A percentile compares a stretch with the other conserved stretches of the same genome.
phyloP scores from a whole-genome alignment of 306 rosid species.

The Parietaria judaica region DNA sequence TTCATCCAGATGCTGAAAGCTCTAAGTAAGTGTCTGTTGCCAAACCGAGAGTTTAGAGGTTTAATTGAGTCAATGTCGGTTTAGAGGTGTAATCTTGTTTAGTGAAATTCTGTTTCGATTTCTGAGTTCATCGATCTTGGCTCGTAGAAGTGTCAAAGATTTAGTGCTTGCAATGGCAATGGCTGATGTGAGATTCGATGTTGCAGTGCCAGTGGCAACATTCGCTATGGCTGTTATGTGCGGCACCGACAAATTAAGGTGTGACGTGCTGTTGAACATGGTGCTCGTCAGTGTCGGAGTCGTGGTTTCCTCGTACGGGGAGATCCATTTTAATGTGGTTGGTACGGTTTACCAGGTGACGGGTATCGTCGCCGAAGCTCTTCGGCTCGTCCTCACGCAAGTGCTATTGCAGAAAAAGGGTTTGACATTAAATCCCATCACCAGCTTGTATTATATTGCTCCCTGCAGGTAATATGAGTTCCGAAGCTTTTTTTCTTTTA shows the following conservation, averaged over 20 bases:
- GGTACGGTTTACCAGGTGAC: slow-evolving; percentile 93
- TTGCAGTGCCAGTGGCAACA: slow-evolving; percentile 92
- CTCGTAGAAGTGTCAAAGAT: no score
- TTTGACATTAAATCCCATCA: slow-evolving; percentile 77
- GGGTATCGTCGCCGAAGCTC: slow-evolving; percentile 93
- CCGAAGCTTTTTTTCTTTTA: background rate
- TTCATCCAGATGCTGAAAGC: slow-evolving; percentile 99
- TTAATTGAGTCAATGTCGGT: no score
- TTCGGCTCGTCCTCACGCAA: slow-evolving; percentile 92
- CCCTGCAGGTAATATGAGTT: slow-evolving; percentile 76
- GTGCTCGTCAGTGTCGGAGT: slow-evolving; percentile 97
- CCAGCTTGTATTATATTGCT: slow-evolving; percentile 93
- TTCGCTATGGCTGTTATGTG: slow-evolving; percentile 80
- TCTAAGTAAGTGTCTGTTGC: slow-evolving; percentile 46
- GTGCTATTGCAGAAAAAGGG: slow-evolving; percentile 95
- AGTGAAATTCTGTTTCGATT: background rate
- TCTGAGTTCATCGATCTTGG: background rate
- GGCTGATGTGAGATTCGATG: background rate
- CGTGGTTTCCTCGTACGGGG: slow-evolving; percentile 88
- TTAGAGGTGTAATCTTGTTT: background rate
- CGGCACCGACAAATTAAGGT: slow-evolving; percentile 85
- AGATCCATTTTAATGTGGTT: slow-evolving; percentile 80
- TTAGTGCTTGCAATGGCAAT: no score
- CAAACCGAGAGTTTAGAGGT: no score
- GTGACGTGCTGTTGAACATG: slow-evolving; percentile 91